phyloP scores from a whole-genome alignment of 345 rosid species.

The Lenwebbia sp. region DNA sequence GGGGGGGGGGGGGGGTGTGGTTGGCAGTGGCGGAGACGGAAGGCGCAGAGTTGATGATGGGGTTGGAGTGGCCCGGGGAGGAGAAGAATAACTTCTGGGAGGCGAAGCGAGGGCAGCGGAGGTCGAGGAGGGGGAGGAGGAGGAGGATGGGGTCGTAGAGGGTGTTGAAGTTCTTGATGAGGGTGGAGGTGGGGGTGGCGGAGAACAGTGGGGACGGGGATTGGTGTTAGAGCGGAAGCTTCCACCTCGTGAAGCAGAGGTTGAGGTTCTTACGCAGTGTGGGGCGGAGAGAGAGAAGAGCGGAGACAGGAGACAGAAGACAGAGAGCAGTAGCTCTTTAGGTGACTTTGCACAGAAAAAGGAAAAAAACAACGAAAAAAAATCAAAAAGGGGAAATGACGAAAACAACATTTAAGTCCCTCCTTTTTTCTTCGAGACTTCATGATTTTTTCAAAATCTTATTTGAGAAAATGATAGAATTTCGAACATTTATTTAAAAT shows the following conservation, averaged over 20 bases:
- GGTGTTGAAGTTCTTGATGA: conserved; percentile 31
- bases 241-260: conserved; percentile 40
- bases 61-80: conserved; percentile 80
- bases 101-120: conserved; percentile 29
- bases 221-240: conserved; percentile 9
- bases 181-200: conserved; percentile 6
- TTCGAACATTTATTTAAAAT: too few relatives aligned
- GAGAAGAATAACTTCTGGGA: conserved; percentile 87
- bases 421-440: too few relatives aligned
- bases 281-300: background rate
- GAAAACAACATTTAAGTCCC: too few relatives aligned
- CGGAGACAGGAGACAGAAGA: too few relatives aligned
- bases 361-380: too few relatives aligned
- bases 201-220: conserved; percentile 4
- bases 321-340: background rate
- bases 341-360: background rate
- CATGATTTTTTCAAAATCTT: too few relatives aligned
- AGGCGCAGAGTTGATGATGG: conserved; percentile 50
- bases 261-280: conserved; percentile 30
- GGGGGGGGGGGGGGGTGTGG: background rate
- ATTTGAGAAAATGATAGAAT: too few relatives aligned
- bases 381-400: too few relatives aligned
- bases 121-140: background rate
- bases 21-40: background rate
- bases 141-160: conserved; percentile 13